Conservation (phyloP, 129 eudicot species). For the Helianthus tuberosus region DNA sequence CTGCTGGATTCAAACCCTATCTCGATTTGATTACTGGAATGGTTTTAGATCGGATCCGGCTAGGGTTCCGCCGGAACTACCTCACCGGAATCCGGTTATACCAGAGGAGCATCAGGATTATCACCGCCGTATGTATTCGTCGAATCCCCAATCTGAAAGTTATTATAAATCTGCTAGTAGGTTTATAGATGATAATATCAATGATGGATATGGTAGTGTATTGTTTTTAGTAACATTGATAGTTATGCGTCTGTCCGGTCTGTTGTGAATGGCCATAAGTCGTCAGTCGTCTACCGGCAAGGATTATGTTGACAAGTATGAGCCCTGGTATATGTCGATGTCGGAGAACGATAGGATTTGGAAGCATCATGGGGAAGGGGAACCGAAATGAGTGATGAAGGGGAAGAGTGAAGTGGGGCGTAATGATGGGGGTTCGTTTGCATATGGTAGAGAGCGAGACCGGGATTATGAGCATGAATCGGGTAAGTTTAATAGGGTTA, state of each 20-base stretch:
- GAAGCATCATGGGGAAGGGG: constrained; percentile 38
- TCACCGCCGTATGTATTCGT: constrained; percentile 25
- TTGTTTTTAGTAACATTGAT: constrained; percentile 17
- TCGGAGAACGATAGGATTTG: constrained; percentile 30
- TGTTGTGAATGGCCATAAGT: background rate
- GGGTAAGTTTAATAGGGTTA: constrained; percentile 39
- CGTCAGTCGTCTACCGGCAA: background rate
- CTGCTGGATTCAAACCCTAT: too few relatives aligned
- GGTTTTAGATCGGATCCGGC: constrained; percentile 29
- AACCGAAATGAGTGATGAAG: constrained; percentile 35
- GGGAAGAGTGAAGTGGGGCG: constrained; percentile 30
- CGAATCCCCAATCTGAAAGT: constrained; percentile 30
- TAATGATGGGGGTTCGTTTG: too few relatives aligned
- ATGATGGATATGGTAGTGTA: constrained; percentile 34
- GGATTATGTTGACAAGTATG: constrained; percentile 29
- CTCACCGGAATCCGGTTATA: constrained; percentile 23
- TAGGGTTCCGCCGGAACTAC: constrained; percentile 21
- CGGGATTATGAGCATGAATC: constrained; percentile 22
- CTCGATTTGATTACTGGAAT: constrained; percentile 31
- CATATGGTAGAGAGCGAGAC: constrained; percentile 17
- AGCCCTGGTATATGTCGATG: constrained; percentile 17
- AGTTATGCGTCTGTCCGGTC: constrained; percentile 22
- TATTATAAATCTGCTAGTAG: constrained; percentile 32
- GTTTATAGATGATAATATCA: constrained; percentile 38
- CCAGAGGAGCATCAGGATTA: constrained; percentile 14